phyloP scores from a whole-genome alignment of 768 basidiomycete species.

The Leccinum rimulosum region DNA sequence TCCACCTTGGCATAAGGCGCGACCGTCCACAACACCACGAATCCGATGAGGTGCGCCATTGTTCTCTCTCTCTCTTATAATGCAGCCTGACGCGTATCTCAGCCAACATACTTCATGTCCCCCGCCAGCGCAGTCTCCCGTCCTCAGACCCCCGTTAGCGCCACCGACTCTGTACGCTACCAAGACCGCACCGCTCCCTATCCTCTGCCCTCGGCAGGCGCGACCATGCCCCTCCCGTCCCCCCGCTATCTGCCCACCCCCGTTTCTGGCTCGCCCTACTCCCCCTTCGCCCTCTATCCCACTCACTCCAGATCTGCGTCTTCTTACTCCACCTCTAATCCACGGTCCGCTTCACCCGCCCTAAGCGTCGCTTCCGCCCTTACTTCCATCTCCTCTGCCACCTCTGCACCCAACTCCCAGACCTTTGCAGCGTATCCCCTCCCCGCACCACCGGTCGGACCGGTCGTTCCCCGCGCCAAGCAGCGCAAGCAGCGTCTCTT shows the following conservation, averaged over 20 bases:
- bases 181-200: conserved; percentile 36
- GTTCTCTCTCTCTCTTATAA: not conserved
- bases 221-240: conserved; percentile 34
- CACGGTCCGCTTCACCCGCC: conserved; percentile 60
- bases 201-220: conserved; percentile 14
- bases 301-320: conserved; percentile 48
- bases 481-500: conserved; percentile 73
- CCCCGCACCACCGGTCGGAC: conserved; percentile 26
- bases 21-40: conserved; percentile 29
- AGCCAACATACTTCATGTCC: conserved; percentile 37
- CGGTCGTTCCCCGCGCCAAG: conserved; percentile 40
- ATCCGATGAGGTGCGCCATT: conserved; percentile 26
- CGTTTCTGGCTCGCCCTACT: conserved; percentile 43
- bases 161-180: conserved; percentile 33
- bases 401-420: conserved; percentile 33
- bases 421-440: conserved; percentile 31
- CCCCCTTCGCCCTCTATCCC: conserved; percentile 42
- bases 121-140: conserved; percentile 36
- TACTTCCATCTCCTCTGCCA: conserved; percentile 49
- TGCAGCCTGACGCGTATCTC: conserved; percentile 13
- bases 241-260: conserved; percentile 47
- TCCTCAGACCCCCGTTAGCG: conserved; percentile 38
- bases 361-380: conserved; percentile 53
- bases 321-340: conserved; percentile 43
- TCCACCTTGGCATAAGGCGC: conserved; percentile 33